A percentile compares a stretch with the other conserved stretches of the same genome.
Evolutionary conservation across 768 basidiomycete species (phyloP).

Genomic region (Amanita exitialis): DNA sequence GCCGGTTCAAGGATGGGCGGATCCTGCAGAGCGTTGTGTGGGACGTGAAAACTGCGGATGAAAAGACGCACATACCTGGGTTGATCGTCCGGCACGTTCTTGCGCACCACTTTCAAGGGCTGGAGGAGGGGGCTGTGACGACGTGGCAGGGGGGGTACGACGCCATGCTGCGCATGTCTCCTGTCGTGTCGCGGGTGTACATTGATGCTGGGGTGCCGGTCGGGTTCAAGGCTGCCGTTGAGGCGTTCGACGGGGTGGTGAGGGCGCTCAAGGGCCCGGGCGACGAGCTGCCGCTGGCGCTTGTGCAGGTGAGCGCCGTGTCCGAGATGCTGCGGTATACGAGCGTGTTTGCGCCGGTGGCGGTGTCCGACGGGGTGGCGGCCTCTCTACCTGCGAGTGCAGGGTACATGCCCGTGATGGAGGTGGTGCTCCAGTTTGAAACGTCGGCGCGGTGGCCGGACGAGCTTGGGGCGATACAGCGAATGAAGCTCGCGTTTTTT

Average conservation of each 20-base stretch:
- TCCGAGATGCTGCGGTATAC: constrained; percentile 78
- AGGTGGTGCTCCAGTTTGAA: constrained; percentile 82
- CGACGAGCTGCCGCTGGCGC: constrained; percentile 66
- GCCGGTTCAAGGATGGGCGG: constrained; percentile 92
- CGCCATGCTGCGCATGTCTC: constrained; percentile 45
- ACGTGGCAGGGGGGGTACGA: constrained; percentile 56
- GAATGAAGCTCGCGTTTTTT: constrained; percentile 88
- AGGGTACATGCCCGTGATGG: constrained; percentile 58
- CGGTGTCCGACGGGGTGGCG: constrained; percentile 45
- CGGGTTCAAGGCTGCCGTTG: constrained; percentile 66
- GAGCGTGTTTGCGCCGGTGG: constrained; percentile 70
- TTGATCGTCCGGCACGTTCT: constrained; percentile 72
- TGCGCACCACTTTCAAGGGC: constrained; percentile 55
- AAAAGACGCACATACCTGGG: constrained; percentile 67
- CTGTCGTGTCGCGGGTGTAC: constrained; percentile 36
- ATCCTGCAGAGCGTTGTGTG: constrained; percentile 95
- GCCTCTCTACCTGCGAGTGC: constrained; percentile 46
- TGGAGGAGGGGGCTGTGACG: constrained; percentile 36
- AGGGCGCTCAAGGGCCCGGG: constrained; percentile 63
- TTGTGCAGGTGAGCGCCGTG: constrained; percentile 67
- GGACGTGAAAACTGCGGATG: constrained; percentile 77
- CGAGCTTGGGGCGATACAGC: constrained; percentile 85
- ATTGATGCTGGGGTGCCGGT: constrained; percentile 27
- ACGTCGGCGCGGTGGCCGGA: constrained; percentile 93
- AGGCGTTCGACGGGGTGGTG: constrained; percentile 73